These are phyloP conservation scores for Hyphopichia pseudoburtonii DNA, from an alignment of 1,139 yeast genomes.

Conservation along the genomic window DNA sequence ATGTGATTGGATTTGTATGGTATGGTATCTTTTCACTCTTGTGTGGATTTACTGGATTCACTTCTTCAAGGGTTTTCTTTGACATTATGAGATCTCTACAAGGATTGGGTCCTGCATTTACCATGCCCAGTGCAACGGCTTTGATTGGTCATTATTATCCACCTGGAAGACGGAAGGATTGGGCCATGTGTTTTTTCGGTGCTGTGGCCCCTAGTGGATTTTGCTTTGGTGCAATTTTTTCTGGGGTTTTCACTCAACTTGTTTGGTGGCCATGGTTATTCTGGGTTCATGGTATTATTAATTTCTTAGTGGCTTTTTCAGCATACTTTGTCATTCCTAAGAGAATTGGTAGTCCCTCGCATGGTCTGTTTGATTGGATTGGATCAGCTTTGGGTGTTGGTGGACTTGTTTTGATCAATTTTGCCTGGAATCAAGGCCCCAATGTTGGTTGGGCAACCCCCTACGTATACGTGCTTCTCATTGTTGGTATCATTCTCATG, in stretches of 20 bases:
- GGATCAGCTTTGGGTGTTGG: slow-evolving; percentile 49
- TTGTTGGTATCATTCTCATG: slow-evolving; percentile 44
- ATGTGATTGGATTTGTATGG: slow-evolving; percentile 49
- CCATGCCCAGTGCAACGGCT: slow-evolving; percentile 59
- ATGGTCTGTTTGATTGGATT: slow-evolving; percentile 41
- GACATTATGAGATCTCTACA: slow-evolving; percentile 55
- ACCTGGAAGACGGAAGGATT: slow-evolving; percentile 36
- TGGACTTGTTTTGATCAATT: slow-evolving; percentile 51
- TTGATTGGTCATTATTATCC: slow-evolving; percentile 54
- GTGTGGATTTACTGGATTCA: slow-evolving; percentile 50
- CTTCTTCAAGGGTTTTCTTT: slow-evolving; percentile 43
- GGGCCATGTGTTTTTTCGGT: slow-evolving; percentile 51
- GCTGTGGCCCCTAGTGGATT: slow-evolving; percentile 63
- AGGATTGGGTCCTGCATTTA: slow-evolving; percentile 60
- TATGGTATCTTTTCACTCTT: slow-evolving; percentile 49
- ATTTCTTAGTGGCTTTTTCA: slow-evolving; percentile 24
- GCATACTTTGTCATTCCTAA: slow-evolving; percentile 46
- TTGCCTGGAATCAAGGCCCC: slow-evolving; percentile 66
- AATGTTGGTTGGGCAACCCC: slow-evolving; percentile 54
- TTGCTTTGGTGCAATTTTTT: slow-evolving; percentile 48
- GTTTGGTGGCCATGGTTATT: slow-evolving; percentile 60
- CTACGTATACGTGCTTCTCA: slow-evolving; percentile 50
- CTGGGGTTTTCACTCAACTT: slow-evolving; percentile 41
- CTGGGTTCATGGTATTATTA: slow-evolving; percentile 46
- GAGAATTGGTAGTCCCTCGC: slow-evolving; percentile 22